These are phyloP conservation scores for Solanum chiquidenum DNA, from an alignment of 257 asterid genomes.

Conservation along the genomic window DNA sequence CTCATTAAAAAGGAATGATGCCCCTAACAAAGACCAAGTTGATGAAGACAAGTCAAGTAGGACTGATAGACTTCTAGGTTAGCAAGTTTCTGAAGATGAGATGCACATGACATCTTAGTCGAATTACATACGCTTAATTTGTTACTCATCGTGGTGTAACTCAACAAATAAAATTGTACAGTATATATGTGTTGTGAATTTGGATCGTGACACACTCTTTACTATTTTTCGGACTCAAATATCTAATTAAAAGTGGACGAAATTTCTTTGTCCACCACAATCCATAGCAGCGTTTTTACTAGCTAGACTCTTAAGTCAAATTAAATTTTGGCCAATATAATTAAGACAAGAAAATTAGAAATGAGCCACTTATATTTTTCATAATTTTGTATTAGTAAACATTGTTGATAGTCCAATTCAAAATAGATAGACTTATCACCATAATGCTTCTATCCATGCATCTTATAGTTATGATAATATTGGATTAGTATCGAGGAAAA, in stretches of 20 bases:
- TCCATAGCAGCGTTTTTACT: neutral
- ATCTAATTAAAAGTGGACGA: neutral
- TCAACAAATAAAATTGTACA: too few relatives aligned
- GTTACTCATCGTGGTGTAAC: neutral
- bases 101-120: neutral
- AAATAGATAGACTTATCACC: neutral
- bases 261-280: neutral
- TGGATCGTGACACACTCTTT: neutral
- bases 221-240: neutral
- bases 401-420: neutral
- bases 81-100: neutral
- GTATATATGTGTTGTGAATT: neutral
- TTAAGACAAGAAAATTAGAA: neutral
- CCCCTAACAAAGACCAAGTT: neutral
- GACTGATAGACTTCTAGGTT: neutral
- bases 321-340: neutral
- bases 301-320: neutral
- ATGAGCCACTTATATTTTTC: neutral
- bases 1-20: neutral
- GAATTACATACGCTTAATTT: neutral
- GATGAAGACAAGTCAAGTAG: neutral
- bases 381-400: neutral
- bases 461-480: neutral
- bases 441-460: too few relatives aligned
- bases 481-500: too few relatives aligned